phyloP scores from a whole-genome alignment of 2,329 filamentous ascomycete species.

The Aureobasidium sp. region DNA sequence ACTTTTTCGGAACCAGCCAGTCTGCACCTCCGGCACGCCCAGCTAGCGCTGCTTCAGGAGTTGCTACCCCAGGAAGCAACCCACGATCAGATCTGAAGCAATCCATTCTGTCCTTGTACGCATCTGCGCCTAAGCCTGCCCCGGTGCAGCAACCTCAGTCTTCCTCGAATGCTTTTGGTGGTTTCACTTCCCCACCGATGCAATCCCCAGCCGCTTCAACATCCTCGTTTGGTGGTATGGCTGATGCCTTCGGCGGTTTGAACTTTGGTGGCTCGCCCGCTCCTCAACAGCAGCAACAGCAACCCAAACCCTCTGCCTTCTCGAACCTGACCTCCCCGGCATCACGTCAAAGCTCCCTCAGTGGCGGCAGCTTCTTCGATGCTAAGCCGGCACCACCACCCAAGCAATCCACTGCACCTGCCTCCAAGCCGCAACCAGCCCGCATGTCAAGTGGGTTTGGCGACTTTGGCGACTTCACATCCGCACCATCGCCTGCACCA shows the following conservation, averaged over 20 bases:
- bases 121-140: conserved; percentile 73
- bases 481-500: conserved; percentile 52
- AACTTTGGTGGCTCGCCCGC: conserved; percentile 45
- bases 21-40: conserved; percentile 65
- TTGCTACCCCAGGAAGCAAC: conserved; percentile 50
- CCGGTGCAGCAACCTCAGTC: conserved; percentile 42
- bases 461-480: conserved; percentile 51
- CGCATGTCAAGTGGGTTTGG: conserved; percentile 46
- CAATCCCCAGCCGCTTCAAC: conserved; percentile 38
- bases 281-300: conserved; percentile 31
- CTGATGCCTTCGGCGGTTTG: conserved; percentile 70
- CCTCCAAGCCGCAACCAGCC: conserved; percentile 40
- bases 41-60: conserved; percentile 68
- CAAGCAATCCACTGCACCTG: conserved; percentile 43
- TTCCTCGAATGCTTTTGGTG: conserved; percentile 52
- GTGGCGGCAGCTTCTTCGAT: conserved; percentile 81
- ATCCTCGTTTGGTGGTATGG: conserved; percentile 56
- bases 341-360: conserved; percentile 37
- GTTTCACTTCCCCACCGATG: conserved; percentile 53
- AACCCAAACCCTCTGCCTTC: conserved; percentile 55
- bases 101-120: conserved; percentile 92
- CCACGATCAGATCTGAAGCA: conserved; percentile 93
- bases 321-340: conserved; percentile 52
- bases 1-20: conserved; percentile 75
- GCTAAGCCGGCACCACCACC: conserved; percentile 41